A percentile compares a stretch with the other conserved stretches of the same genome.
These are phyloP conservation scores for Septoria petroselini DNA, from an alignment of 2,329 filamentous ascomycete species.

Conservation along the genomic window DNA sequence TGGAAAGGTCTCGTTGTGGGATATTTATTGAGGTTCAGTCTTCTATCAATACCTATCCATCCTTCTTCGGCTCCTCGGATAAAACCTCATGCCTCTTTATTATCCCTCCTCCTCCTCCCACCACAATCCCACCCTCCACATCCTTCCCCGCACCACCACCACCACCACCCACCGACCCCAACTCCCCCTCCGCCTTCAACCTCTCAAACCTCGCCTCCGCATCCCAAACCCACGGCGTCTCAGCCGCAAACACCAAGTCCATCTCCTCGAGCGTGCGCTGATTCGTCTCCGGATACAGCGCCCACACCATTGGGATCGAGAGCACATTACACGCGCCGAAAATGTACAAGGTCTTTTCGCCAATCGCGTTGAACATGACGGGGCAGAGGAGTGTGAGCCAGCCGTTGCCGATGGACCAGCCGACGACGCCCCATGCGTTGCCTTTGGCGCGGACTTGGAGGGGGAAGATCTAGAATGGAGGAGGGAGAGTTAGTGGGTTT, in stretches of 20 bases:
- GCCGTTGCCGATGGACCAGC: conserved; percentile 73
- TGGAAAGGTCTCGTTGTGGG: conserved; percentile 92
- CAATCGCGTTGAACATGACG: conserved; percentile 60
- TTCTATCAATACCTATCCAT: no score
- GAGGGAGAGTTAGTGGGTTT: no score
- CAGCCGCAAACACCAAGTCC: conserved; percentile 66
- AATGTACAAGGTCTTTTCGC: conserved; percentile 70
- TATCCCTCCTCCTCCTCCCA: no score
- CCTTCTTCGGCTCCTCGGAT: conserved; percentile 19
- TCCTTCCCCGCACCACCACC: conserved; percentile 31
- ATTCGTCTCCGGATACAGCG: conserved; percentile 68
- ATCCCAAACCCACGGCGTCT: conserved; percentile 68
- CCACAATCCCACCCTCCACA: conserved; percentile 26
- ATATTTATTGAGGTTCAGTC: conserved; percentile 76
- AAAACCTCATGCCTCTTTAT: conserved; percentile 22
- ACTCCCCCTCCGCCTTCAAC: conserved; percentile 57
- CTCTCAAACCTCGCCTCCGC: conserved; percentile 62
- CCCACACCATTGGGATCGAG: conserved; percentile 68
- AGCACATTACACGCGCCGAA: conserved; percentile 67
- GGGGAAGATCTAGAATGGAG: conserved; percentile 72
- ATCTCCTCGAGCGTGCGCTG: conserved; percentile 73
- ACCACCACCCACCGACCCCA: conserved; percentile 32
- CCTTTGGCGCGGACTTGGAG: conserved; percentile 68
- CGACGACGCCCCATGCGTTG: conserved; percentile 72
- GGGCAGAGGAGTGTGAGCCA: conserved; percentile 48